Evolutionary conservation across 164 flowering plant genomes (phyloP).

Genomic region (Magnolia kwangsiensis): DNA sequence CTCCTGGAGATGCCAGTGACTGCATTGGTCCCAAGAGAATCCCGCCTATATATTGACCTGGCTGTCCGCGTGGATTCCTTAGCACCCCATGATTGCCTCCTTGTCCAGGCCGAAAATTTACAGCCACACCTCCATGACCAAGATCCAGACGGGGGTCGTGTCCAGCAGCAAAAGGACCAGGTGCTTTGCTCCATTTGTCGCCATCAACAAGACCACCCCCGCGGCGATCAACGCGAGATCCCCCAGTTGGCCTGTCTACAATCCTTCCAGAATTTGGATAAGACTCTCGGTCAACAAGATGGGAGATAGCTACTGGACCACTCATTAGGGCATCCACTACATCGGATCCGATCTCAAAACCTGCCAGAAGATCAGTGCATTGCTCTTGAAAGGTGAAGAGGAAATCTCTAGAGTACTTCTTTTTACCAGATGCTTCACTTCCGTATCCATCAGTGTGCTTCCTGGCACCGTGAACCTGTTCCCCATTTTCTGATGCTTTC

Average conservation of each 20-base stretch:
- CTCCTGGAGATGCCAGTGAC: conserved; percentile 48
- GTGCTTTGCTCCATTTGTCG: conserved; percentile 72
- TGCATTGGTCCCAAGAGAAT: conserved; percentile 65
- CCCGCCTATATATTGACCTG: conserved; percentile 46
- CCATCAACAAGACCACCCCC: conserved; percentile 53
- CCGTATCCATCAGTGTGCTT: conserved; percentile 23
- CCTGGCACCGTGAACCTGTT: conserved; percentile 14
- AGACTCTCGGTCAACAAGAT: conserved; percentile 44
- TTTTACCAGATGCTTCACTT: conserved; percentile 36
- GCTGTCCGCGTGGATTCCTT: conserved; percentile 58
- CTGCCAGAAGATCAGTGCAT: conserved; percentile 51
- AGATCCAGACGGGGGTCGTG: conserved; percentile 26
- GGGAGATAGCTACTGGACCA: conserved; percentile 29
- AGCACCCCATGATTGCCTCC: conserved; percentile 73
- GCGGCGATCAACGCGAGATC: conserved; percentile 63
- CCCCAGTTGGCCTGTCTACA: conserved; percentile 45
- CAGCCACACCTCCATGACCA: conserved; percentile 29
- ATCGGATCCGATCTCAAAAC: conserved; percentile 50
- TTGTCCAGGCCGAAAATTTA: conserved; percentile 58
- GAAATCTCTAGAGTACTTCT: conserved; percentile 78
- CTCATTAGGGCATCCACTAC: conserved; percentile 42
- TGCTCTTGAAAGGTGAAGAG: conserved; percentile 64
- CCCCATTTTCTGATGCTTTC: conserved; percentile 32
- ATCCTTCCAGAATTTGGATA: conserved; percentile 59
- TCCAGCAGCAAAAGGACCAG: conserved; percentile 41